These are phyloP conservation scores for Diplodia corticola DNA, from an alignment of 2,329 filamentous ascomycete genomes.

Conservation along the genomic window DNA sequence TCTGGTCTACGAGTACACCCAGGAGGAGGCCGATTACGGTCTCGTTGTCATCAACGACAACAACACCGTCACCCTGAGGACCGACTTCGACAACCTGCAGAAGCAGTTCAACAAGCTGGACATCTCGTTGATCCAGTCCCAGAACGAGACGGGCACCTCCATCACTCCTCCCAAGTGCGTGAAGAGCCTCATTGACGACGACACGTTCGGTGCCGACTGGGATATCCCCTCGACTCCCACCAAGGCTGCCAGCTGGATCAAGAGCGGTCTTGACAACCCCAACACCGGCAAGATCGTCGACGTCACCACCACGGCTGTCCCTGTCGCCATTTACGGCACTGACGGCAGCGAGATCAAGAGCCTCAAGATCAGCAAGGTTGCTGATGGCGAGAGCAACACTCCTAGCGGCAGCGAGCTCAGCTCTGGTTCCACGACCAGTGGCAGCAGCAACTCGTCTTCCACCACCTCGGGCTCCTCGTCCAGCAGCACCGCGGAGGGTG, in stretches of 20 bases:
- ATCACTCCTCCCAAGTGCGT: conserved; percentile 65
- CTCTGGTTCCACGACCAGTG: conserved; percentile 8
- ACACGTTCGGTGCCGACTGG: conserved; percentile 59
- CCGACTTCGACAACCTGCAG: conserved; percentile 67
- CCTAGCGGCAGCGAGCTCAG: conserved; percentile 46
- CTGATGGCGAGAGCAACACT: conserved; percentile 55
- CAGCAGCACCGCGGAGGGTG: conserved; percentile 22
- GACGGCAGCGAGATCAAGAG: conserved; percentile 61
- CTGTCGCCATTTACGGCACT: conserved; percentile 57
- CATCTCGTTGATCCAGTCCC: conserved; percentile 64
- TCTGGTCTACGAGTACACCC: conserved; percentile 77
- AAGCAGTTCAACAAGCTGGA: conserved; percentile 74
- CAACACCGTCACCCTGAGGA: conserved; percentile 44
- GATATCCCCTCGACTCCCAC: conserved; percentile 68
- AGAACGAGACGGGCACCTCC: conserved; percentile 58
- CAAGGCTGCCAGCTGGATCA: conserved; percentile 70
- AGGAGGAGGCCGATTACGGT: conserved; percentile 64
- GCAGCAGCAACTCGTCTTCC: conserved; percentile 1
- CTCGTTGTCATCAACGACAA: conserved; percentile 49
- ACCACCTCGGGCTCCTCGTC: conserved; percentile 12
- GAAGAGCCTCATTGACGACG: conserved; percentile 64
- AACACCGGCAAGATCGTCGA: conserved; percentile 58
- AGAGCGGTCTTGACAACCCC: conserved; percentile 68
- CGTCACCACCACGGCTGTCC: conserved; percentile 58
- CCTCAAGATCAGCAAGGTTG: conserved; percentile 59